Evolutionary conservation across 2,329 filamentous ascomycete species (phyloP).

Genomic region (Trichoderma afroharzianum): DNA sequence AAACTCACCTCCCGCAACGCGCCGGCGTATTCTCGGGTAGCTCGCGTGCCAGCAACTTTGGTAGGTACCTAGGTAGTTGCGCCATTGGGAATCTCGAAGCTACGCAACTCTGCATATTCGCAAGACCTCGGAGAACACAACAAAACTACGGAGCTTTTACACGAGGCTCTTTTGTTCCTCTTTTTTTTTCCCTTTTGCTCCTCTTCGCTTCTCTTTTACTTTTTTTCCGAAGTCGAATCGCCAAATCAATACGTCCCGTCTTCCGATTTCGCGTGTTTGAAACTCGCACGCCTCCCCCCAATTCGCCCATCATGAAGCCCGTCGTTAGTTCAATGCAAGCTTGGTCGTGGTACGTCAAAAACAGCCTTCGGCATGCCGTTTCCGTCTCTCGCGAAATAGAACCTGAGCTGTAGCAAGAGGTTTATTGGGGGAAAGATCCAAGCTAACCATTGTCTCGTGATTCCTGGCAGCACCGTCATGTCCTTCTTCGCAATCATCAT

Average conservation of each 20-base stretch:
- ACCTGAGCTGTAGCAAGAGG: neutral
- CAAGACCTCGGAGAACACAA: neutral
- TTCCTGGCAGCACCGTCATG: constrained; percentile 62
- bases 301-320: constrained; percentile 76
- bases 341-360: constrained; percentile 76
- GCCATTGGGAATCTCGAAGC: neutral
- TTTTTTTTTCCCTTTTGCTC: neutral
- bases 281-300: constrained; percentile 31
- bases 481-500: constrained; percentile 63
- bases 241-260: neutral
- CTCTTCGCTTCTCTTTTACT: neutral
- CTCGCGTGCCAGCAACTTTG: neutral
- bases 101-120: neutral
- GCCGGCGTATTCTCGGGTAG: neutral
- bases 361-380: neutral
- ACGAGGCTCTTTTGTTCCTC: neutral
- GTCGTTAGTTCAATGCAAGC: constrained; percentile 88
- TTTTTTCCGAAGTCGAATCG: neutral
- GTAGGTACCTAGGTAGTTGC: neutral
- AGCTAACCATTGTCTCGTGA: neutral
- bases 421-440: neutral
- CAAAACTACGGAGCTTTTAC: neutral
- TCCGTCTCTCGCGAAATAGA: neutral
- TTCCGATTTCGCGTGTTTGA: neutral
- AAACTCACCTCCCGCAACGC: neutral